These are phyloP conservation scores for Candida glucosophila DNA, from an alignment of 1,139 yeast genomes.

Conservation along the genomic window DNA sequence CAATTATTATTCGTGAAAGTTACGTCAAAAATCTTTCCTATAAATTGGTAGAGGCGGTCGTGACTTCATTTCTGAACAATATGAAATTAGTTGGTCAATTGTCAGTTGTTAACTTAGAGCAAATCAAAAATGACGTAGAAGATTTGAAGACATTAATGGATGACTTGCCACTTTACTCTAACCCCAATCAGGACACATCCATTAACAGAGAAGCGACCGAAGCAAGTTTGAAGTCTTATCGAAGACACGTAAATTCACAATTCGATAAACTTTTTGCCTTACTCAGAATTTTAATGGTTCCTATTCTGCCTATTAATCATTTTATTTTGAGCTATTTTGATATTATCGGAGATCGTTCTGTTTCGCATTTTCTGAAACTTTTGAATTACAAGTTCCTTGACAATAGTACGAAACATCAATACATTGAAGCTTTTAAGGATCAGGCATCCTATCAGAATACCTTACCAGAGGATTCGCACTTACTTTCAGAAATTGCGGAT, in stretches of 20 bases:
- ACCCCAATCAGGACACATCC: constrained; percentile 18
- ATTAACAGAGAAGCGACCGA: constrained; percentile 6
- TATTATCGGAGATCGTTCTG: constrained; percentile 57
- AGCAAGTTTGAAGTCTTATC: constrained; percentile 27
- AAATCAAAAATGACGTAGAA: constrained; percentile 64
- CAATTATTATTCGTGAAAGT: constrained; percentile 59
- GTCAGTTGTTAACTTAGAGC: constrained; percentile 67
- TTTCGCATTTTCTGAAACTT: constrained; percentile 55
- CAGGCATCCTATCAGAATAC: constrained; percentile 48
- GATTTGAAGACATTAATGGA: constrained; percentile 50
- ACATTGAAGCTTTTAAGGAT: constrained; percentile 51
- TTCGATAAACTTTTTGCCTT: constrained; percentile 51
- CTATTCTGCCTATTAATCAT: constrained; percentile 52
- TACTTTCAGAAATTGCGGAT: constrained; percentile 22
- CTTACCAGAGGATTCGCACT: constrained; percentile 33
- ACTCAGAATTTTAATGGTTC: constrained; percentile 57
- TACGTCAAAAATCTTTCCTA: constrained; percentile 71
- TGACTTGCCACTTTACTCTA: constrained; percentile 39
- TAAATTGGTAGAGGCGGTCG: constrained; percentile 59
- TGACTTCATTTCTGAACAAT: constrained; percentile 48
- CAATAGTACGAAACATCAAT: constrained; percentile 38
- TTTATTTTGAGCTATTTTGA: constrained; percentile 61
- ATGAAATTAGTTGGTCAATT: constrained; percentile 59
- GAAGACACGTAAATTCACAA: constrained; percentile 40
- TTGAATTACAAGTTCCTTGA: constrained; percentile 55